Evolutionary conservation across 2,329 filamentous ascomycete genomes (phyloP).

Genomic region (Clathrospora elynae): DNA sequence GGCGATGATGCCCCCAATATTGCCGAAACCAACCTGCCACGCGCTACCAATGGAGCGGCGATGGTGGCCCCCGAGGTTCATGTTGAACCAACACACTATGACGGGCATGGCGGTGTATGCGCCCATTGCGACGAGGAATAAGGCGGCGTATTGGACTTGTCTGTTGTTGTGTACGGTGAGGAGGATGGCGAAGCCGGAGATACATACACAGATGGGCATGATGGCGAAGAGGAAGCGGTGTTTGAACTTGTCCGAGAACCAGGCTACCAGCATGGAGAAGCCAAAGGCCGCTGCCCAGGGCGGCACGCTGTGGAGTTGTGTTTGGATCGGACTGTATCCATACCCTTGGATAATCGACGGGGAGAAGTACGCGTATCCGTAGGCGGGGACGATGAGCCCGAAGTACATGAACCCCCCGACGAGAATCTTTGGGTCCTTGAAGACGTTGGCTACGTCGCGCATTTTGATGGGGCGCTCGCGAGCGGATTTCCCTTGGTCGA

Average conservation of each 20-base stretch:
- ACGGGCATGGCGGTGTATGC: slow-evolving; percentile 89
- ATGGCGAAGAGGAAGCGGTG: slow-evolving; percentile 79
- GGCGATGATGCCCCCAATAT: slow-evolving; percentile 59
- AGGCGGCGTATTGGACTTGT: slow-evolving; percentile 72
- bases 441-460: slow-evolving; percentile 52
- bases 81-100: slow-evolving; percentile 64
- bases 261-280: slow-evolving; percentile 77
- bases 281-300: slow-evolving; percentile 75
- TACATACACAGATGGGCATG: slow-evolving; percentile 68
- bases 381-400: slow-evolving; percentile 50
- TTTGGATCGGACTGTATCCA: slow-evolving; percentile 59
- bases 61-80: slow-evolving; percentile 60
- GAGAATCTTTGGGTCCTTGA: slow-evolving; percentile 57
- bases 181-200: slow-evolving; percentile 77
- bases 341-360: slow-evolving; percentile 56
- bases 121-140: slow-evolving; percentile 82
- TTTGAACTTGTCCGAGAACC: slow-evolving; percentile 69
- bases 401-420: slow-evolving; percentile 60
- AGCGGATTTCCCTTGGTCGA: slow-evolving; percentile 56
- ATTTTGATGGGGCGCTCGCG: slow-evolving; percentile 51
- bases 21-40: slow-evolving; percentile 54
- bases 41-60: slow-evolving; percentile 55
- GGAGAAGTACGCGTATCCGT: slow-evolving; percentile 55
- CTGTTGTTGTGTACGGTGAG: slow-evolving; percentile 71
- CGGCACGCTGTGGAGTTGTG: slow-evolving; percentile 60